Base-by-base conservation (phyloP, 352 stramenopile genomes). In the Phytophthora niederhauseri region DNA sequence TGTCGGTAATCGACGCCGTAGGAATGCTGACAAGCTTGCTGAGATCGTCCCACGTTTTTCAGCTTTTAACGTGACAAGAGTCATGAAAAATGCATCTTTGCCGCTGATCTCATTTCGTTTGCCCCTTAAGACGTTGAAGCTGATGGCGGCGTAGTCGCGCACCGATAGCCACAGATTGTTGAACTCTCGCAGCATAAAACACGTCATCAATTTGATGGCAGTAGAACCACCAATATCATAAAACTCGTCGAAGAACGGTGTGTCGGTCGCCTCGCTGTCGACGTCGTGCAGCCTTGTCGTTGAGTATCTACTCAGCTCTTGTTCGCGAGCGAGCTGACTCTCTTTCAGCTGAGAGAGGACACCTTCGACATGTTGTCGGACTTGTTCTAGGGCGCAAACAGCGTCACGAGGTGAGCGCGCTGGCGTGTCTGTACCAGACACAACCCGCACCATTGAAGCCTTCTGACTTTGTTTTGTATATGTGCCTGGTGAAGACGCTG, bases 91-190 rank as follows among this genome's bases (percentile, higher is more conserved):
- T 20, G 38, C 38, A 19, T 46, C 15, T 4, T 46, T 46, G 12
- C 4, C 5, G 14, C 17, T 46, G 15, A 46, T n/a, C 38, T 46
- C 15, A 17, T 4, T 20, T 20, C 38, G 38, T 19, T 19, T 46
- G 38, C 38, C 38, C n/a, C 38, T n/a, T 46, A 12, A 12, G 14
- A 46, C 38, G 17, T 46, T 46, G 38, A 20, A 46, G 17, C n/a
- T 46, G 12, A 19, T 14, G 11, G 6, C 15, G 15, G 19, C 15
- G 20, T 58, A 20, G 15, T 65, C 58, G 1, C 48, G 31, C 22
- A 65, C 15, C 17, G 30, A 34, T 1, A 68, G 6, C 51, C 60
- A 67, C 6, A 67, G 51, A 4, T 61, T 51, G 30, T 61, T 56
- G 28, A 61, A 57, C 17, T 57, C 59, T 19, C 49, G 15, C 2